Percentiles rank a stretch among this genome's conserved stretches.
Evolutionary conservation across 805 yeast species (phyloP).

Genomic region (Nakazawaea siamensis): DNA sequence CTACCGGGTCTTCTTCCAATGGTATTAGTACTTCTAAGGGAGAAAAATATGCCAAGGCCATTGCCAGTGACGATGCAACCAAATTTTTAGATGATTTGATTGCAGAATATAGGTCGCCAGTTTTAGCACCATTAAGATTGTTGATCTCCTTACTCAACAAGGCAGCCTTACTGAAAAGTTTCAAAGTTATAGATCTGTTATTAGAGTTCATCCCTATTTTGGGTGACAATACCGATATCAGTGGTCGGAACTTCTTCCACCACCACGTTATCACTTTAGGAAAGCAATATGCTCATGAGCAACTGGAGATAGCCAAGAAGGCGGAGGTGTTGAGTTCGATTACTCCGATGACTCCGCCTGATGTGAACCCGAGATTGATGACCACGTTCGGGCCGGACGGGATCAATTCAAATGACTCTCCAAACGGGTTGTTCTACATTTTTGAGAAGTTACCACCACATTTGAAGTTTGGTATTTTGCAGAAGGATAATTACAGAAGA

Average conservation of each 20-base stretch:
- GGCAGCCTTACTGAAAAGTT: conserved; percentile 49
- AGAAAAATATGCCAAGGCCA: conserved; percentile 17
- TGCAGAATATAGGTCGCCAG: conserved; percentile 33
- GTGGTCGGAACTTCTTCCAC: conserved; percentile 80
- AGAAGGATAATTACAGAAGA: conserved; percentile 67
- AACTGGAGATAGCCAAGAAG: conserved; percentile 14
- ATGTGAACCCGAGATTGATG: conserved; percentile 35
- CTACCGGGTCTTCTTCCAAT: background rate
- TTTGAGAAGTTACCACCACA: conserved; percentile 47
- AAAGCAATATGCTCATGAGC: conserved; percentile 37
- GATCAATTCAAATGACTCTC: conserved; percentile 45
- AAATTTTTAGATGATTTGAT: conserved; percentile 24
- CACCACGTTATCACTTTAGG: conserved; percentile 76
- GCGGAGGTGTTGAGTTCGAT: conserved; percentile 13
- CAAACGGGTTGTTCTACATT: conserved; percentile 52
- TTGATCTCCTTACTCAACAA: conserved; percentile 57
- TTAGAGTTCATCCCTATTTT: conserved; percentile 42
- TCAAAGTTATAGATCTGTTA: conserved; percentile 48
- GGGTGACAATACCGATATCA: conserved; percentile 63
- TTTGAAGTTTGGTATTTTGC: conserved; percentile 46
- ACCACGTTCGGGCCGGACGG: conserved; percentile 60
- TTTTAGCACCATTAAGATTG: conserved; percentile 44
- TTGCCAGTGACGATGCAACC: conserved; percentile 18
- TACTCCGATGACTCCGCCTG: conserved; percentile 47
- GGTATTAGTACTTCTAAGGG: background rate